Evolutionary conservation across 768 basidiomycete genomes (phyloP), one percentile per base, ranked within the genome.

Genomic region (Suillus subaureus): DNA sequence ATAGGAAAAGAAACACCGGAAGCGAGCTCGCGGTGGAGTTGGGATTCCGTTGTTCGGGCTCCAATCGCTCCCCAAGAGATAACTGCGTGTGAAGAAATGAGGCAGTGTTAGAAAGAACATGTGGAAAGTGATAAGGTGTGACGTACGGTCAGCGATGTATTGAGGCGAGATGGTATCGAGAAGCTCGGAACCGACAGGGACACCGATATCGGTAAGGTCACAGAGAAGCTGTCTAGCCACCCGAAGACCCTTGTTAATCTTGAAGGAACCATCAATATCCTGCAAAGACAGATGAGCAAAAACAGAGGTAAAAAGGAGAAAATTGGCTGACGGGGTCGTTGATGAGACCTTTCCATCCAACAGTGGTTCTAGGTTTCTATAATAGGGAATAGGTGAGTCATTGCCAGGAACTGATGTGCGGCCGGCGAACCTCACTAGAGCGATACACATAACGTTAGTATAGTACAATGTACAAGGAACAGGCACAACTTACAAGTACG

Each of bases 1-100:
- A 98, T 94, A 26, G 97, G 96, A 89, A 97, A 99, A 61, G 96
- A 97, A 31, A 93, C 90, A 73, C 96, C 97, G 4, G 92, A 95
- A 6, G 95, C 96, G 54, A 98, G 90, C 78, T 98, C 97, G 65
- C 97, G 90, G 74, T 99, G 97, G 9, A 99, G 88, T 78, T 99
- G 97, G 4, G 92, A 94, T 78, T 99, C 97, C 43, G 97, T 99
- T 1, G 97, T 99, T 62, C 97, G 86, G 2, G 97, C 97, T 31
- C 97, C 97, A 69, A 99, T 99, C 9, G 97, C 95, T 49, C 94
- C 95, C 95, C 95, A 97, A 62, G 90, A 91, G 67, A 89, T 87
- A 45, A 94, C 87, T 87, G 64, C 69, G 33, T 35, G 62, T 35
- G 13, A 47, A 2, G 6, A n/a, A 1, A 12, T 16, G 65, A 62